Base-by-base conservation (phyloP, 345 rosid genomes). In the Aquilaria malaccensis region DNA sequence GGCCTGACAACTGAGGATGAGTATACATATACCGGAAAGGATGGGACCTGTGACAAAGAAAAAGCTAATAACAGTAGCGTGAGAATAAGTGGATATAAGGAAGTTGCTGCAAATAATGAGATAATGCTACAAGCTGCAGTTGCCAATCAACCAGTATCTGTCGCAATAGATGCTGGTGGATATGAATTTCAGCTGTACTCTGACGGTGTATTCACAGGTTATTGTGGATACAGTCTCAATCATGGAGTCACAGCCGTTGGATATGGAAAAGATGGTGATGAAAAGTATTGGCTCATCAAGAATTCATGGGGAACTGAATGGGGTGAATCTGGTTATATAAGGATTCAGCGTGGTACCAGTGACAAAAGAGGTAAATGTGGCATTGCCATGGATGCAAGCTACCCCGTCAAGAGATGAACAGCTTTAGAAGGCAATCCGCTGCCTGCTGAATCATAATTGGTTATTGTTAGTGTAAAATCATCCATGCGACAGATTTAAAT, bases 301-400 rank as follows among this genome's bases (percentile, higher is more conserved):
- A 90, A 90, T 60, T 90, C 97, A 29, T 88, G 97, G 99, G 96
- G 97, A 4, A 22, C 58, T n/a, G 67, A 51, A 22, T 94, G 96
- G 96, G 99, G 99, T 30, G 97, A 94, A 77, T 67, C 79, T 10
- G 97, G 97, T 30, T 90, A 90, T 61, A 33, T 88, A 49, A 83
- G 84, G 68, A 76, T 94, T 81, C 59, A 56, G 60, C 85, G 91
- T 32, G 84, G 53, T 55, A 11, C 63, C 14, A 9, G 3, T 2
- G 77, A 76, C 37, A 37, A 33, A 47, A 52, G 64, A 43, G 96
- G 99, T 49, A 54, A 53, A 43, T 90, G 99, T 54, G 97, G 97
- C 52, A 94, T 90, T 68, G 85, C 91, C 14, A 82, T 77, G 95
- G 56, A 75, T 37, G 74, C 93, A 13, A 83, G 86, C 60, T 90